Conservation (phyloP, 352 stramenopile genomes). For the Globisporangium rhizosaccharum region DNA sequence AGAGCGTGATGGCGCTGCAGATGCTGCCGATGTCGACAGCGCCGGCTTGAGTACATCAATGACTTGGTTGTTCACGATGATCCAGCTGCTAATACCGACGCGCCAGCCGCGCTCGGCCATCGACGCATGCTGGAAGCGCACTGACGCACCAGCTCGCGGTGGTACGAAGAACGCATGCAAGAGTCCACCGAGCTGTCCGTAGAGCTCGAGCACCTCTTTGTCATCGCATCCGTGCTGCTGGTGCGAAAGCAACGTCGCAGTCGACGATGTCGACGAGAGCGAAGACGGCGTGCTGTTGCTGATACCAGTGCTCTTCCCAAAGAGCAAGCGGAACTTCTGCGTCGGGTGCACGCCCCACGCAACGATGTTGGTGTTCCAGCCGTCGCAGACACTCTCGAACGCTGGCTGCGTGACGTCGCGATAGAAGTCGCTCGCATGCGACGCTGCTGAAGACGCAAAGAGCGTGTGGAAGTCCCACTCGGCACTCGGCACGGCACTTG, state of each 20-base stretch:
- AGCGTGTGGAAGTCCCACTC: conserved; percentile 64
- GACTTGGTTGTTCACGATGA: conserved; percentile 59
- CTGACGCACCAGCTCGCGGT: not conserved
- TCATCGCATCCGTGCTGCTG: conserved; percentile 6
- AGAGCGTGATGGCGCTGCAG: not conserved
- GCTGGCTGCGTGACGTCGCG: conserved; percentile 48
- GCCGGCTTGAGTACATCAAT: conserved; percentile 45
- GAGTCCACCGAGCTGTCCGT: conserved; percentile 50
- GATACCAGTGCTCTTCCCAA: conserved; percentile 43
- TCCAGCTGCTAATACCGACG: conserved; percentile 65
- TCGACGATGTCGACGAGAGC: too few species aligned
- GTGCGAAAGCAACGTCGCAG: not conserved
- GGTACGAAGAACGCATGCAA: conserved; percentile 40
- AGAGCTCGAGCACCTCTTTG: conserved; percentile 43
- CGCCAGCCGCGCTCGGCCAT: conserved; percentile 22
- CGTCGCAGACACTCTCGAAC: conserved; percentile 32
- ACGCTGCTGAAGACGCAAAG: conserved; percentile 40
- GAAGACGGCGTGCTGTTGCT: not conserved
- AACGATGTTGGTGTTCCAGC: conserved; percentile 64
- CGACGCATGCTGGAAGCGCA: not conserved
- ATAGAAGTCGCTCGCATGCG: conserved; percentile 45
- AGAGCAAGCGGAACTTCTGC: conserved; percentile 66
- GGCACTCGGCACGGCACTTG: conserved; percentile 11
- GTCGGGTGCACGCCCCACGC: conserved; percentile 60
- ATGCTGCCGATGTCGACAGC: not conserved